These are phyloP conservation scores for Russula olivacea DNA, from an alignment of 768 basidiomycete species.

Conservation along the genomic window DNA sequence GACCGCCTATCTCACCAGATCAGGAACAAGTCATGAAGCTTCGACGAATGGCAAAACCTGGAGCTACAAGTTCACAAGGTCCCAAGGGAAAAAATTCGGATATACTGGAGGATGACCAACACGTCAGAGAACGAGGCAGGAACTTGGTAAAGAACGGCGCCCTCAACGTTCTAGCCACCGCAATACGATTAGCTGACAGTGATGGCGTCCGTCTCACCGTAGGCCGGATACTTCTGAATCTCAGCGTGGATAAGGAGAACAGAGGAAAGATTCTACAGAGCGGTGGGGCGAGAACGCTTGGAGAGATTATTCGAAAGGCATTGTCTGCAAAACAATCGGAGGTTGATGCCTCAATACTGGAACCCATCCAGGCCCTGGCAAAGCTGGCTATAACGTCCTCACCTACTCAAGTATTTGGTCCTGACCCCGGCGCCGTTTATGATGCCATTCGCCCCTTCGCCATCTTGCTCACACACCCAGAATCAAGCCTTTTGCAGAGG, in stretches of 20 bases:
- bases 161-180: slow-evolving; percentile 53
- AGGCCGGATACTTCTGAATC: slow-evolving; percentile 58
- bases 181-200: slow-evolving; percentile 57
- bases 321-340: slow-evolving; percentile 29
- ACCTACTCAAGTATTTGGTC: slow-evolving; percentile 87
- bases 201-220: slow-evolving; percentile 50
- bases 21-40: slow-evolving; percentile 79
- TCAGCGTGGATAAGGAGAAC: slow-evolving; percentile 73
- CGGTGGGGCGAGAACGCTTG: slow-evolving; percentile 69
- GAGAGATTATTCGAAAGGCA: slow-evolving; percentile 48
- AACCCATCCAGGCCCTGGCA: slow-evolving; percentile 81
- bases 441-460: slow-evolving; percentile 84
- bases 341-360: slow-evolving; percentile 44
- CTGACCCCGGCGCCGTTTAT: slow-evolving; percentile 65
- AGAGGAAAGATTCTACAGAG: slow-evolving; percentile 70
- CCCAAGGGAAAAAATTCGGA: slow-evolving; percentile 20
- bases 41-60: slow-evolving; percentile 57
- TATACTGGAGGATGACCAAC: slow-evolving; percentile 55
- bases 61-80: slow-evolving; percentile 14
- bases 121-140: slow-evolving; percentile 57
- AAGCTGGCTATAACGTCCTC: slow-evolving; percentile 91
- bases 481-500: slow-evolving; percentile 67
- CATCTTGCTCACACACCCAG: slow-evolving; percentile 59
- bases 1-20: slow-evolving; percentile 68
- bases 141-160: slow-evolving; percentile 56